Evolutionary conservation across 257 asterid species (phyloP).

Genomic region (Echium plantagineum): DNA sequence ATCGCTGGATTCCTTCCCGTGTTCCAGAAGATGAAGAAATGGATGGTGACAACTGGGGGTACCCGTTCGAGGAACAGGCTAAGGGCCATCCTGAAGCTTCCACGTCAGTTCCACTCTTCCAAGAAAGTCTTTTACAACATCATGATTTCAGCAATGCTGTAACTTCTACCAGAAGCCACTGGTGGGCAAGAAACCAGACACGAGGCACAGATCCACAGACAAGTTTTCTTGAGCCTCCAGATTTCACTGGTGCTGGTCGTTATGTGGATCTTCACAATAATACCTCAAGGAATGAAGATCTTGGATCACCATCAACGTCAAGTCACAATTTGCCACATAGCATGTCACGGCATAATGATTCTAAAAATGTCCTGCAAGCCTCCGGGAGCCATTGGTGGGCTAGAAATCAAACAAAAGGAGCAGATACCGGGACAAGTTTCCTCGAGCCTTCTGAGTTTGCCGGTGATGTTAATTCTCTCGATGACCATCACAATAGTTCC

Average conservation of each 20-base stretch:
- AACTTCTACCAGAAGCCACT: slow-evolving; percentile 29
- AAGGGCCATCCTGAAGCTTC: slow-evolving; percentile 52
- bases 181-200: slow-evolving; percentile 58
- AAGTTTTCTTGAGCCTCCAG: slow-evolving; percentile 82
- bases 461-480: background rate
- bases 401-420: slow-evolving; percentile 24
- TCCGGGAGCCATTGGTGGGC: slow-evolving; percentile 70
- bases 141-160: slow-evolving; percentile 21
- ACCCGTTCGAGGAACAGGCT: slow-evolving; percentile 31
- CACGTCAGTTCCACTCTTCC: slow-evolving; percentile 63
- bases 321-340: background rate
- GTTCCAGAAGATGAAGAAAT: slow-evolving; percentile 14
- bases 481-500: slow-evolving; percentile 12
- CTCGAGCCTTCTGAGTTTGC: slow-evolving; percentile 67
- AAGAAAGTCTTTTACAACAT: slow-evolving; percentile 46
- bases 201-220: slow-evolving; percentile 35
- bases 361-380: slow-evolving; percentile 13
- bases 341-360: slow-evolving; percentile 25
- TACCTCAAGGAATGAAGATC: slow-evolving; percentile 30
- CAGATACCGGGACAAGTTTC: slow-evolving; percentile 50
- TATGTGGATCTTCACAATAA: slow-evolving; percentile 3
- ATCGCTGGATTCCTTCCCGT: slow-evolving; percentile 34
- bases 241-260: slow-evolving; percentile 18
- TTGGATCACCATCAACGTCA: background rate
- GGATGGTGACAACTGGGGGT: slow-evolving; percentile 42